A percentile compares a stretch with the other conserved stretches of the same genome.
Evolutionary conservation across 2,329 filamentous ascomycete genomes (phyloP).

Genomic region (Cordyceps fumosorosea): DNA sequence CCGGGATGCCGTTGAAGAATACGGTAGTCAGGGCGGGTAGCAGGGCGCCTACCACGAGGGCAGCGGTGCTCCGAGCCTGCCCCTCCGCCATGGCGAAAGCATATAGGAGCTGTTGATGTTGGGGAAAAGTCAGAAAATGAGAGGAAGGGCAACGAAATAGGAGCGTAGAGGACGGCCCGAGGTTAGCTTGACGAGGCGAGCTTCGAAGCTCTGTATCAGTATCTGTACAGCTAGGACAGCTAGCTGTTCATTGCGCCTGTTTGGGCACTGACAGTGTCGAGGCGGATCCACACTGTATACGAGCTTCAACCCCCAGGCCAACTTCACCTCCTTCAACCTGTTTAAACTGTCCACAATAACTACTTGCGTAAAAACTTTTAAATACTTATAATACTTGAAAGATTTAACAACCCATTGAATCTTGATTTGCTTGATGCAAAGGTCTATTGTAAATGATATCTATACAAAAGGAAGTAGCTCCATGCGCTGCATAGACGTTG

Average conservation of each 20-base stretch:
- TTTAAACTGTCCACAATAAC: neutral
- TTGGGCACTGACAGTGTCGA: slow-evolving; percentile 2
- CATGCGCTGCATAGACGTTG: slow-evolving; percentile 17
- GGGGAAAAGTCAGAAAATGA: neutral
- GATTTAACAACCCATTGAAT: neutral
- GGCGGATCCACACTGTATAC: slow-evolving; percentile 8
- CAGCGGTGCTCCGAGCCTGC: neutral
- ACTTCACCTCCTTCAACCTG: neutral
- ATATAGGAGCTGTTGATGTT: neutral
- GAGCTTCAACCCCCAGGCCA: neutral
- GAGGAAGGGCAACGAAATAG: neutral
- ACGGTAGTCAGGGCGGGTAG: slow-evolving; percentile 5
- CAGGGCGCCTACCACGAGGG: slow-evolving; percentile 5
- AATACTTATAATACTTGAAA: neutral
- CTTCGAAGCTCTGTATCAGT: neutral
- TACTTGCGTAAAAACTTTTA: too few relatives aligned
- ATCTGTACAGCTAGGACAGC: too few relatives aligned
- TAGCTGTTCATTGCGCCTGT: neutral
- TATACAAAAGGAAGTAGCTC: slow-evolving; percentile 14
- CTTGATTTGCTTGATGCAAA: neutral
- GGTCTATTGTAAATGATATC: slow-evolving; percentile 14
- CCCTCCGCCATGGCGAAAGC: neutral
- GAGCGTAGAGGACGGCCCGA: neutral
- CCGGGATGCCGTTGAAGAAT: slow-evolving; percentile 12
- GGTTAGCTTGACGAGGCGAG: neutral